Base-by-base conservation (phyloP, 768 basidiomycete species). In the Termitomyces sp. region DNA sequence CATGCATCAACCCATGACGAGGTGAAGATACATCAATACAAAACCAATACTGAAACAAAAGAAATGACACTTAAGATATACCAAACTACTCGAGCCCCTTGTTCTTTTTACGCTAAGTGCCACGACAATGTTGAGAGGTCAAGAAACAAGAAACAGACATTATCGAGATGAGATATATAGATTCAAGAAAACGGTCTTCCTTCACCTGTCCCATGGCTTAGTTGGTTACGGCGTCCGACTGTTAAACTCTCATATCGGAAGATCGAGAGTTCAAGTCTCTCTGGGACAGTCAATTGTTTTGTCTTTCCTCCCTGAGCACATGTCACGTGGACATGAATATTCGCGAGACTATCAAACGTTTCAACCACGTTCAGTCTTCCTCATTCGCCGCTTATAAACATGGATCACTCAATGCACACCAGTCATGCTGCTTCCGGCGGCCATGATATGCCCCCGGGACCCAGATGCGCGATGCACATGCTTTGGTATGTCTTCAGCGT, bases 401-500 rank as follows among this genome's bases (percentile, higher is more conserved):
- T 78, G 76, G 71, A 79, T 63, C 79, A 81, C 73, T 70, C 72
- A 54, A 73, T 67, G 28, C 55, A 56, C 16, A 5, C 20, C 14
- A n/a, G 32, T 59, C 77, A 78, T 63, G n/a, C 53, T 28, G 30
- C n/a, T 28, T 40, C 28, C n/a, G 69, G 67, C 35, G 74, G 79
- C 64, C 83, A 86, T 41, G 79, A 68, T 58, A 82, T 79, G 79
- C 77, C 74, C 55, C 76, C 75, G 74, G 72, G 70, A 20, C 71
- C 77, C 0, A 78, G 64, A 64, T 93, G 91, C 70, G 73, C 82
- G 8, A 88, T 89, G 85, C 75, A 90, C 71, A 93, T 93, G 91
- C 83, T 93, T 66, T 93, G 90, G 86, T 86, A 63, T 6, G 40
- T 33, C 32, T 30, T 53, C 12, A 49, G 69, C 67, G 23, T 33